Evolutionary conservation across 2,329 filamentous ascomycete species (phyloP).

Genomic region (Annulohypoxylon truncatum): DNA sequence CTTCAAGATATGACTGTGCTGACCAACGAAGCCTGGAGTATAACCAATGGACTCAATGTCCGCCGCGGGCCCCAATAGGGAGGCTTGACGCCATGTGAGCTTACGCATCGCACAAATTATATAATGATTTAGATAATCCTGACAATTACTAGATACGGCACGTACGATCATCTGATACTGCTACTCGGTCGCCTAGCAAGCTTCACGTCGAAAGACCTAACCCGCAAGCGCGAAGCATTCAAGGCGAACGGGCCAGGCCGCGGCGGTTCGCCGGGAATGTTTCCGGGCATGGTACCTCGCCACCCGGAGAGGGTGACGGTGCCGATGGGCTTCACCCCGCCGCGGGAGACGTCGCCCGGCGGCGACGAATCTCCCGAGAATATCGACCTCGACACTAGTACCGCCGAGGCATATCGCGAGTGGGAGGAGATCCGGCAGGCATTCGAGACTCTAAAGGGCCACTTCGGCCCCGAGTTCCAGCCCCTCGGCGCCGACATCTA

Average conservation of each 20-base stretch:
- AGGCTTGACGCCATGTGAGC: slow-evolving; percentile 77
- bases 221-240: slow-evolving; percentile 78
- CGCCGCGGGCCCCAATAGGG: slow-evolving; percentile 83
- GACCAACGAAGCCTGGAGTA: slow-evolving; percentile 75
- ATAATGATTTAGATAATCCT: slow-evolving; percentile 32
- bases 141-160: slow-evolving; percentile 74
- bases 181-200: slow-evolving; percentile 82
- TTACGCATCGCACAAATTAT: slow-evolving; percentile 13
- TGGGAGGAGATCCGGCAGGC: slow-evolving; percentile 81
- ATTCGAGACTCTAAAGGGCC: slow-evolving; percentile 73
- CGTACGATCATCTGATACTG: slow-evolving; percentile 87
- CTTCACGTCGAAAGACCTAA: slow-evolving; percentile 81
- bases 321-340: slow-evolving; percentile 67
- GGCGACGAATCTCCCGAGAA: slow-evolving; percentile 60
- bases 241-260: slow-evolving; percentile 68
- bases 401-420: slow-evolving; percentile 77
- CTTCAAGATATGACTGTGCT: slow-evolving; percentile 15
- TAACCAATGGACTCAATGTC: slow-evolving; percentile 84
- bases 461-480: slow-evolving; percentile 80
- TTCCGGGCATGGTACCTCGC: slow-evolving; percentile 67
- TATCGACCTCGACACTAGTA: slow-evolving; percentile 70
- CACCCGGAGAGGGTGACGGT: slow-evolving; percentile 58
- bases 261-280: slow-evolving; percentile 58
- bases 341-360: slow-evolving; percentile 56
- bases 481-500: slow-evolving; percentile 76